phyloP scores from a whole-genome alignment of 2,329 filamentous ascomycete genomes.

The Colletotrichum orbiculare region DNA sequence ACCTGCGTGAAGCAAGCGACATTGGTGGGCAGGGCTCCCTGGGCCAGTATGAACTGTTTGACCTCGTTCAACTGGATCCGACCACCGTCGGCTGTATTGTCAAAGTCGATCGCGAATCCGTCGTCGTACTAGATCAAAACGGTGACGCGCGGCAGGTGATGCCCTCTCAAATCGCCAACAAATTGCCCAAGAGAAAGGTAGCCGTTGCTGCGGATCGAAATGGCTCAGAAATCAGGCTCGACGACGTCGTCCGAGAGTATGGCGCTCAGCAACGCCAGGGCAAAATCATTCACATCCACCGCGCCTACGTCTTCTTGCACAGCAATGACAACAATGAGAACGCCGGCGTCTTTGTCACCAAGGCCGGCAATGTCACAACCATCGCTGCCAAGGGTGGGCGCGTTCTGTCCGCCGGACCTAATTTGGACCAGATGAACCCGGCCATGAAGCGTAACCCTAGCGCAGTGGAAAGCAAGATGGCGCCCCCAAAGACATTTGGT shows the following conservation, averaged over 20 bases:
- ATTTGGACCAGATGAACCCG: slow-evolving; percentile 92
- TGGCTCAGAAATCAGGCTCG: slow-evolving; percentile 89
- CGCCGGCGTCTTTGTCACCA: slow-evolving; percentile 87
- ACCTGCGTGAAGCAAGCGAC: slow-evolving; percentile 92
- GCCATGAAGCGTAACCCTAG: slow-evolving; percentile 79
- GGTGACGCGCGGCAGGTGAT: slow-evolving; percentile 84
- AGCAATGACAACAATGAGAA: slow-evolving; percentile 88
- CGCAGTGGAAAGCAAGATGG: slow-evolving; percentile 63
- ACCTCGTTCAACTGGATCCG: slow-evolving; percentile 92
- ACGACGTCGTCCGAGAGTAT: slow-evolving; percentile 92
- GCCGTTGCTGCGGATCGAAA: slow-evolving; percentile 93
- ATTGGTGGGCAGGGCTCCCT: slow-evolving; percentile 85
- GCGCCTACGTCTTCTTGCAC: slow-evolving; percentile 91
- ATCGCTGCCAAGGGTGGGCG: slow-evolving; percentile 94
- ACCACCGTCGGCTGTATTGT: slow-evolving; percentile 93
- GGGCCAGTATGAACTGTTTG: slow-evolving; percentile 92
- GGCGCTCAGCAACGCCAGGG: slow-evolving; percentile 87
- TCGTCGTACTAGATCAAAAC: slow-evolving; percentile 91
- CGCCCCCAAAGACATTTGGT: slow-evolving; percentile 79
- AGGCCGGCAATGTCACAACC: slow-evolving; percentile 86
- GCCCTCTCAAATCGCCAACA: slow-evolving; percentile 92
- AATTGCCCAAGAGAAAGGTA: slow-evolving; percentile 82
- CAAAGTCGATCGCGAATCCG: slow-evolving; percentile 93
- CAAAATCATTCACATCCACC: slow-evolving; percentile 92
- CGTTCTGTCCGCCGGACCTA: slow-evolving; percentile 73